These are phyloP conservation scores for Calonectria ilicicola DNA, from an alignment of 2,329 filamentous ascomycete species.

Conservation along the genomic window DNA sequence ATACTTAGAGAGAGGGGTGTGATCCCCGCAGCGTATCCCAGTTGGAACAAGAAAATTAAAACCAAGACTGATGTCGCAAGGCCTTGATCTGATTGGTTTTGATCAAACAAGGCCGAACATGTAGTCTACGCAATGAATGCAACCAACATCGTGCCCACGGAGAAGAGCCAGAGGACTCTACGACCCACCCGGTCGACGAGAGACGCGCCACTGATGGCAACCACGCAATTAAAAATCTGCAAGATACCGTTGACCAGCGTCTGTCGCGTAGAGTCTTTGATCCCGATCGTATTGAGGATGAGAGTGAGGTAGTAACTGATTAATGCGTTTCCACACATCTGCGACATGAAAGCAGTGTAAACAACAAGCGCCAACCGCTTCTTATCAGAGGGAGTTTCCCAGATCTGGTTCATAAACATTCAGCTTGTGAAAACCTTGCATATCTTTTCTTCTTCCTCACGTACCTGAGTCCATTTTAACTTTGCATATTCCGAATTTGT, in stretches of 20 bases:
- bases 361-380: background rate
- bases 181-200: constrained; percentile 53
- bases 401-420: background rate
- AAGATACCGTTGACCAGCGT: constrained; percentile 34
- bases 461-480: background rate
- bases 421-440: background rate
- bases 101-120: constrained; percentile 25
- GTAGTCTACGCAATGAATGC: constrained; percentile 43
- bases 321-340: background rate
- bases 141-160: constrained; percentile 46
- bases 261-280: constrained; percentile 50
- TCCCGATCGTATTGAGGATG: constrained; percentile 50
- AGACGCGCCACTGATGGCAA: constrained; percentile 49
- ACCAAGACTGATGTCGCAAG: background rate
- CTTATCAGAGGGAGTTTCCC: background rate
- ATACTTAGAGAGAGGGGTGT: constrained; percentile 20
- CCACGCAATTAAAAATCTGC: constrained; percentile 50
- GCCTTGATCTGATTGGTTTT: background rate
- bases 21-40: background rate
- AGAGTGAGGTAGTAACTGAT: constrained; percentile 49
- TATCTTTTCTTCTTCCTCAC: background rate
- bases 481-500: background rate
- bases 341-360: background rate
- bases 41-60: background rate
- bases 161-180: constrained; percentile 52